Percentiles rank a stretch among this genome's conserved stretches.
Conservation (phyloP, 768 basidiomycete genomes). For the Termitomyces sp. region DNA sequence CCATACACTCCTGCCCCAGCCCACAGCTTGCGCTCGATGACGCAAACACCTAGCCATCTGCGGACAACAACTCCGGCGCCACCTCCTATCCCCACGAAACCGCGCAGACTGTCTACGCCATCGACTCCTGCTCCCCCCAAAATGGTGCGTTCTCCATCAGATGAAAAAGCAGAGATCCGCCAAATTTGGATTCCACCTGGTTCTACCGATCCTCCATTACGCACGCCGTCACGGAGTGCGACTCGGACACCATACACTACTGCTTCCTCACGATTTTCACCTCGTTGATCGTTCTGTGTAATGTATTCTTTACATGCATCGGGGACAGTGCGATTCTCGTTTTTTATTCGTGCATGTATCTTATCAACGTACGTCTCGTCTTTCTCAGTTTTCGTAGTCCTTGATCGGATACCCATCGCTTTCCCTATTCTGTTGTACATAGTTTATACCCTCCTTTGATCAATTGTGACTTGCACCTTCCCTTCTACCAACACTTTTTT, state of each 20-base stretch:
- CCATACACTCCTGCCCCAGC: conserved; percentile 40
- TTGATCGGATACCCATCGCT: conserved; percentile 13
- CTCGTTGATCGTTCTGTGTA: conserved; percentile 14
- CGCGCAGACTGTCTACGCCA: conserved; percentile 45
- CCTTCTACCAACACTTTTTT: conserved; percentile 1
- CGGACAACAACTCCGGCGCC: conserved; percentile 32
- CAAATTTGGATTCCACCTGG: conserved; percentile 60
- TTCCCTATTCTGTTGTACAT: conserved; percentile 25
- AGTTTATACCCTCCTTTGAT: conserved; percentile 19
- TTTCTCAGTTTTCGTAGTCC: conserved; percentile 1
- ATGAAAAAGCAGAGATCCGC: conserved; percentile 57
- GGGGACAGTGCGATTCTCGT: conserved; percentile 3
- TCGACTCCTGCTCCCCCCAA: conserved; percentile 51
- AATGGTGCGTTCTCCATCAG: conserved; percentile 56
- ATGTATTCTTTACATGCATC: conserved; percentile 10
- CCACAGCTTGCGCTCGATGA: conserved; percentile 24
- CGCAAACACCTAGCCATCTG: conserved; percentile 29
- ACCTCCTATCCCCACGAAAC: conserved; percentile 32
- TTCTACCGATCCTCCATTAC: conserved; percentile 15
- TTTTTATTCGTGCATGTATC: conserved; percentile 22
- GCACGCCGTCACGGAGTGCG: conserved; percentile 23
- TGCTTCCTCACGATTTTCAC: conserved; percentile 16
- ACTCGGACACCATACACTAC: conserved; percentile 14
- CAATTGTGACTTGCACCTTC: conserved; percentile 19
- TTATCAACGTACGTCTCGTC: conserved; percentile 18